Percentiles rank a stretch among this genome's conserved stretches.
These are phyloP conservation scores for Penicillium pulvis DNA, from an alignment of 495 filamentous ascomycete species.

Conservation along the genomic window DNA sequence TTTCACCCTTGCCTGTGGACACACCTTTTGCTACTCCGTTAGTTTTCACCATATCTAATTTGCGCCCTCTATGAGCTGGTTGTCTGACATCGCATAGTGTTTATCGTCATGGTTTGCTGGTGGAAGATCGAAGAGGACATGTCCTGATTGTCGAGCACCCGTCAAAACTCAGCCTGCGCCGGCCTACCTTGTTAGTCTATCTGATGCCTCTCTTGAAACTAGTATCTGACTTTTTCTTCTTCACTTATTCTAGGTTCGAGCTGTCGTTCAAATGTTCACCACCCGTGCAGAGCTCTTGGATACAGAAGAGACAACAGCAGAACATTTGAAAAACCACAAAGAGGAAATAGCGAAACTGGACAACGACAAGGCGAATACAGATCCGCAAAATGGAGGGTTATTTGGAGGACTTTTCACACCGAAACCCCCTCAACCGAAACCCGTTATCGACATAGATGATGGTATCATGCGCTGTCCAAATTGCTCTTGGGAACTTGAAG, in stretches of 20 bases:
- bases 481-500: slow-evolving; percentile 66
- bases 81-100: slow-evolving; percentile 50
- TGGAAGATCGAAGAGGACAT: slow-evolving; percentile 64
- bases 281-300: slow-evolving; percentile 64
- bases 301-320: slow-evolving; percentile 60
- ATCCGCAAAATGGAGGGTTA: slow-evolving; percentile 56
- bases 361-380: slow-evolving; percentile 48
- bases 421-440: slow-evolving; percentile 24
- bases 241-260: slow-evolving; percentile 57
- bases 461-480: slow-evolving; percentile 63
- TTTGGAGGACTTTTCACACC: slow-evolving; percentile 65
- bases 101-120: slow-evolving; percentile 65
- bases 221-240: slow-evolving; percentile 15
- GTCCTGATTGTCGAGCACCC: slow-evolving; percentile 67
- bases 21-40: slow-evolving; percentile 75
- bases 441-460: slow-evolving; percentile 62
- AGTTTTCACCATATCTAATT: slow-evolving; percentile 17
- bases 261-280: slow-evolving; percentile 68
- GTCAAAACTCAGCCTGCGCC: slow-evolving; percentile 64
- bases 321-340: slow-evolving; percentile 58
- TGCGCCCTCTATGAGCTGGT: background rate
- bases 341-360: slow-evolving; percentile 67
- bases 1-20: slow-evolving; percentile 69
- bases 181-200: slow-evolving; percentile 61
- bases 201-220: background rate